Evolutionary conservation across 495 filamentous ascomycete genomes (phyloP).

Genomic region (Stereocaulon alpinum): DNA sequence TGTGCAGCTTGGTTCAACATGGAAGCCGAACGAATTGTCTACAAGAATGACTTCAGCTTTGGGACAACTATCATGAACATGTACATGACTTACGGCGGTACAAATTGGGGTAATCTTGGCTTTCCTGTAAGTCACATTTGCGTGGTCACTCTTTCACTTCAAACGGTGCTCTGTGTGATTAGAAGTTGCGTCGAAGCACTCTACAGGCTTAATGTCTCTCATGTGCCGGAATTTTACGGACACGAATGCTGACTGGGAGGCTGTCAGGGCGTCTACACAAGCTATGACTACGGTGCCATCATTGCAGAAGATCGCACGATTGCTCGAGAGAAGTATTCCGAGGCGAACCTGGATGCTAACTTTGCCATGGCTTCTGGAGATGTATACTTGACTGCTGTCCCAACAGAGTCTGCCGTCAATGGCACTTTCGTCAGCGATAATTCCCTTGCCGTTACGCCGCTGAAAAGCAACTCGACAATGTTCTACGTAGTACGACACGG

Average conservation of each 20-base stretch:
- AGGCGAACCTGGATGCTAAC: conserved; percentile 63
- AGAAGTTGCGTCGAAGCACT: no score
- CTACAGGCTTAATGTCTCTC: no score
- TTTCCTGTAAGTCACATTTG: no score
- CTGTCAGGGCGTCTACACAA: conserved; percentile 61
- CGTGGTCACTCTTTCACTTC: no score
- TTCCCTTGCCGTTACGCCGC: conserved; percentile 47
- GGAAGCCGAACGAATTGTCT: conserved; percentile 68
- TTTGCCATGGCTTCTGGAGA: conserved; percentile 58
- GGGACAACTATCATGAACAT: conserved; percentile 51
- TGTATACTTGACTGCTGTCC: conserved; percentile 46
- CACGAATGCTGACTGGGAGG: no score
- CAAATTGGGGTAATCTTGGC: conserved; percentile 56
- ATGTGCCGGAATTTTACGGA: no score
- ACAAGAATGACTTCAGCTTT: conserved; percentile 66
- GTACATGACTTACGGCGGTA: conserved; percentile 70
- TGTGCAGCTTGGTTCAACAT: conserved; percentile 54
- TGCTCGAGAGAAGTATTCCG: conserved; percentile 65
- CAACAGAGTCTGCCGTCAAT: conserved; percentile 38
- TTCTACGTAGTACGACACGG: conserved; percentile 60
- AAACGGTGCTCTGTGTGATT: no score
- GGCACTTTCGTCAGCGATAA: conserved; percentile 39
- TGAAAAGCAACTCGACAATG: conserved; percentile 44
- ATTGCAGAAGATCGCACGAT: conserved; percentile 60
- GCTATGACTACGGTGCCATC: conserved; percentile 60